Evolutionary conservation across 768 basidiomycete genomes (phyloP).

Genomic region (Sarcodon aspratus): DNA sequence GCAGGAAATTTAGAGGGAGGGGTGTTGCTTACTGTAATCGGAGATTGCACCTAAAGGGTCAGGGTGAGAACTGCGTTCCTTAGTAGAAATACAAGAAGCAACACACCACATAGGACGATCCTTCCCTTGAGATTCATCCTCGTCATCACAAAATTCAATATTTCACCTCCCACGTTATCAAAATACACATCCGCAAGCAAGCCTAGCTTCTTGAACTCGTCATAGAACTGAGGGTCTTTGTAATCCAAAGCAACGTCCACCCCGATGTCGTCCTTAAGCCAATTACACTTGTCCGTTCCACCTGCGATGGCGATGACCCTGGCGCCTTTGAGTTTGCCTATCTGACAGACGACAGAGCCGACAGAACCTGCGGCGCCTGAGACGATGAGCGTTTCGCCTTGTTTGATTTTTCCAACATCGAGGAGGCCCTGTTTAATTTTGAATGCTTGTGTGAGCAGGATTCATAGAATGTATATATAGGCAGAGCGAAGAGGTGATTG

Average conservation of each 20-base stretch:
- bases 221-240: constrained; percentile 60
- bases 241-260: constrained; percentile 82
- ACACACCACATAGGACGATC: constrained; percentile 70
- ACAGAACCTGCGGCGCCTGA: constrained; percentile 91
- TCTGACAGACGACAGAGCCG: constrained; percentile 74
- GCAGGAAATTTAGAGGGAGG: background rate
- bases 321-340: constrained; percentile 70
- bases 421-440: constrained; percentile 55
- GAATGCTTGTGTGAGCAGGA: background rate
- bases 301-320: constrained; percentile 87
- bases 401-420: constrained; percentile 69
- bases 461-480: background rate
- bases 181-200: constrained; percentile 81
- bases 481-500: background rate
- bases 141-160: constrained; percentile 67
- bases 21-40: constrained; percentile 49
- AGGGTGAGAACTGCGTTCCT: background rate
- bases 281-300: constrained; percentile 69
- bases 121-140: constrained; percentile 70
- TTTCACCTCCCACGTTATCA: constrained; percentile 76
- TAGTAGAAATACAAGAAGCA: background rate
- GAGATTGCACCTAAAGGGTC: constrained; percentile 64
- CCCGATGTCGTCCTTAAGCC: constrained; percentile 78
- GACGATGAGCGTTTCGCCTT: constrained; percentile 77
- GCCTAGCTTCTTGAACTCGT: constrained; percentile 58